Conservation (phyloP, 2,329 filamentous ascomycete genomes). For the Zalaria obscura region DNA sequence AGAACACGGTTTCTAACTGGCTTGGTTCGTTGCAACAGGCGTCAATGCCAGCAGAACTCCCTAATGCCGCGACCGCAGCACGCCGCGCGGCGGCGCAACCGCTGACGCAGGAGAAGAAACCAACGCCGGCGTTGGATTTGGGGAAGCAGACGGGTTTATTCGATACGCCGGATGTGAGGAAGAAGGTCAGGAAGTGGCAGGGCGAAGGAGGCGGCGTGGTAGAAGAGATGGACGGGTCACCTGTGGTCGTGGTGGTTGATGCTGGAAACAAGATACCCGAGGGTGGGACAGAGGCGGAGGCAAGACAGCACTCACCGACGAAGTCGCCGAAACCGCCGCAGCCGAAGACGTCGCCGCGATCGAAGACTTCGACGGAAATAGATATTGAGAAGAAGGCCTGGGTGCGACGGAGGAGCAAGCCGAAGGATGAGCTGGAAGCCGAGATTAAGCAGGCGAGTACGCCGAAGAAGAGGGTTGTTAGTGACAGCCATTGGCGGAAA, state of each 20-base stretch:
- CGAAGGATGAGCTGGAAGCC: slow-evolving; percentile 24
- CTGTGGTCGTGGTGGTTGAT: slow-evolving; percentile 42
- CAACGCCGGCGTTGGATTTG: not conserved
- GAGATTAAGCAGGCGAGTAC: slow-evolving; percentile 40
- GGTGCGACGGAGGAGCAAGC: slow-evolving; percentile 19
- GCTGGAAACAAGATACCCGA: slow-evolving; percentile 20
- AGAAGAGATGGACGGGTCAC: slow-evolving; percentile 32
- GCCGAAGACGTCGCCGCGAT: not conserved
- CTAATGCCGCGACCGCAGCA: not conserved
- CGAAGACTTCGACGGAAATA: slow-evolving; percentile 5
- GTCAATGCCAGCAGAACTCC: not conserved
- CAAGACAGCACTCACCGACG: not conserved
- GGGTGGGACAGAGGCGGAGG: slow-evolving; percentile 5
- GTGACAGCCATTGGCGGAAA: slow-evolving; percentile 68
- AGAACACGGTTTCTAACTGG: not conserved
- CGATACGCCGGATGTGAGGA: slow-evolving; percentile 38
- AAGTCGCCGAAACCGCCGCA: not conserved
- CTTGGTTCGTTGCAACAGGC: not conserved
- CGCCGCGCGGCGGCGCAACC: not conserved
- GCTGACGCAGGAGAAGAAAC: not conserved
- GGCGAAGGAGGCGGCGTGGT: slow-evolving; percentile 57
- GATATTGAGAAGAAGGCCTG: slow-evolving; percentile 20
- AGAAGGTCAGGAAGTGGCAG: slow-evolving; percentile 77
- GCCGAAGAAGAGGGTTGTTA: slow-evolving; percentile 84
- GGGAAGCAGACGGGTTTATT: slow-evolving; percentile 3